Evolutionary conservation across 805 yeast genomes (phyloP).

Genomic region (Ogataea trehaloabstinens): DNA sequence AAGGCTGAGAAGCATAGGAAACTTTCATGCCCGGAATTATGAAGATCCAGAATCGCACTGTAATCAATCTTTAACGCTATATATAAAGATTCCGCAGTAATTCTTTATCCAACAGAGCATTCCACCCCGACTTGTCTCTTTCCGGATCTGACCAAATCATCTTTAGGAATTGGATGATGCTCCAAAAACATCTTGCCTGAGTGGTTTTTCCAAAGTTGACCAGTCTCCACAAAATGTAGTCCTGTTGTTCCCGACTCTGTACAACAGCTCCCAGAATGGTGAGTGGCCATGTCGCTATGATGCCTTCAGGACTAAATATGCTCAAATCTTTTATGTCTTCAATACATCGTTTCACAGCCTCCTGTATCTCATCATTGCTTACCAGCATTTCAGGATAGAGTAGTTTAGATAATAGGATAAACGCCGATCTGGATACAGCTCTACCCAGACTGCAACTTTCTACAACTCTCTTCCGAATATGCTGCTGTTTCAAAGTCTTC

Average conservation of each 20-base stretch:
- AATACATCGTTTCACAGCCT: conserved; percentile 1
- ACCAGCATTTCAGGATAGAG: conserved; percentile 7
- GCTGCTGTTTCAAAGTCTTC: conserved; percentile 11
- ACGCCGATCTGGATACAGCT: conserved; percentile 11
- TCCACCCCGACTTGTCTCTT: neutral
- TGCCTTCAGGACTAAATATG: conserved; percentile 9
- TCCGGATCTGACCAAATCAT: neutral
- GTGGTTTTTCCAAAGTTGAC: conserved; percentile 9
- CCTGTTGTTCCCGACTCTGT: conserved; percentile 4
- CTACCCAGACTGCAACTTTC: conserved; percentile 16
- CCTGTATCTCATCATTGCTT: conserved; percentile 7
- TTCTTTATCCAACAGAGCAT: neutral
- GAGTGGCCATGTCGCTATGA: conserved; percentile 16
- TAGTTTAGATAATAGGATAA: conserved; percentile 10
- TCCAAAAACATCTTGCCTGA: conserved; percentile 4
- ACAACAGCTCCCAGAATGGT: conserved; percentile 15
- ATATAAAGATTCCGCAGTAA: neutral
- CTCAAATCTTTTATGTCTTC: conserved; percentile 5
- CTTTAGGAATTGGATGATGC: conserved; percentile 2
- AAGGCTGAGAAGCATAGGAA: no score
- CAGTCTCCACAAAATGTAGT: conserved; percentile 10
- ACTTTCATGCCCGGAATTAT: no score
- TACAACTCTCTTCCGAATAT: conserved; percentile 9
- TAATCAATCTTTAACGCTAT: no score
- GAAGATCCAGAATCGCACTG: no score